These are phyloP conservation scores for Diplodia seriata DNA, from an alignment of 2,329 filamentous ascomycete genomes.

Conservation along the genomic window DNA sequence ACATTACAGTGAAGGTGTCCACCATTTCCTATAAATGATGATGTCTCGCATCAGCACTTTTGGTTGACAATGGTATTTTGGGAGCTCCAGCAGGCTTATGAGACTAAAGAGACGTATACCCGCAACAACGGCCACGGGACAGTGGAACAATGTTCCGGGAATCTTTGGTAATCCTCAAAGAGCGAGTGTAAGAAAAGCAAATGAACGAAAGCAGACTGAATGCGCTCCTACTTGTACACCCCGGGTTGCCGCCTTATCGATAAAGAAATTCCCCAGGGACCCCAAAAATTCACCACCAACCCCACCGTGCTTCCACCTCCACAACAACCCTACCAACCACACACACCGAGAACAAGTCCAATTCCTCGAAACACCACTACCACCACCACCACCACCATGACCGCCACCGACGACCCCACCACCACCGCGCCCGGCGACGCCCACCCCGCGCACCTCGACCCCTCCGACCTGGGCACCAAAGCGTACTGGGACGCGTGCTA, in stretches of 20 bases:
- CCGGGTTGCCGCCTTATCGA: not conserved
- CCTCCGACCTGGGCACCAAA: slow-evolving; percentile 84
- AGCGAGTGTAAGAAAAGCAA: too few relatives aligned
- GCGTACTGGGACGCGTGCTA: slow-evolving; percentile 70
- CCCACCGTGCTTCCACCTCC: not conserved
- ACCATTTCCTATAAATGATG: not conserved
- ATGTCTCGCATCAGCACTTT: not conserved
- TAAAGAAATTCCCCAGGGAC: not conserved
- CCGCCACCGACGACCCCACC: not conserved
- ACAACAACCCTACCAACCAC: not conserved
- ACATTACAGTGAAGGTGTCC: too few relatives aligned
- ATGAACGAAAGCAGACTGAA: too few relatives aligned
- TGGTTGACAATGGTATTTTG: too few relatives aligned
- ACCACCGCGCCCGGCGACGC: not conserved
- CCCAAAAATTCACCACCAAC: slow-evolving; percentile 10
- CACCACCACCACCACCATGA: too few relatives aligned
- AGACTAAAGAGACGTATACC: too few relatives aligned
- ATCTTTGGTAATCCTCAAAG: too few relatives aligned
- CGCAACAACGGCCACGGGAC: not conserved
- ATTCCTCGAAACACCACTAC: not conserved
- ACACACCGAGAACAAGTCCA: not conserved
- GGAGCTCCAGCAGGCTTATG: not conserved
- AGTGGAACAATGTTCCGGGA: too few relatives aligned
- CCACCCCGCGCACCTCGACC: slow-evolving; percentile 62
- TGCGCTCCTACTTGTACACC: not conserved